Evolutionary conservation across 352 stramenopile genomes (phyloP).

Genomic region (Pythium dissotocum): DNA sequence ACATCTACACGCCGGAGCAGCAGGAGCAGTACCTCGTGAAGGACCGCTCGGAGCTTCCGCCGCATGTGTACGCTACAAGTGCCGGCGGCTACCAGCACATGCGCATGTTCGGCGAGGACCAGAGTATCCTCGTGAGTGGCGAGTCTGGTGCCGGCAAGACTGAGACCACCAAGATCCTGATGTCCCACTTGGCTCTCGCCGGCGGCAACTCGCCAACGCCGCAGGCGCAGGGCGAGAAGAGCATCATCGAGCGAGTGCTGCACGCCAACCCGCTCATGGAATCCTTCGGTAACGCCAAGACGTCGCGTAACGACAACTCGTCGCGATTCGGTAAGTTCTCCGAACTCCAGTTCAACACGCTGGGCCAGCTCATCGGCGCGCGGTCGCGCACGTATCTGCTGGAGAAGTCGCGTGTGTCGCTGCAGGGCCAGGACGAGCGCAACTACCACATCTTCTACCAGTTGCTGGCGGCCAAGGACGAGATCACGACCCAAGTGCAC

Average conservation of each 20-base stretch:
- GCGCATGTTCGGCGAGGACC: conserved; percentile 77
- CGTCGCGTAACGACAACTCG: conserved; percentile 95
- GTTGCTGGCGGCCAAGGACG: conserved; percentile 66
- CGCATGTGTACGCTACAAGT: conserved; percentile 84
- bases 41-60: conserved; percentile 67
- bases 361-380: conserved; percentile 80
- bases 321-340: conserved; percentile 96
- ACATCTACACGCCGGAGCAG: conserved; percentile 85
- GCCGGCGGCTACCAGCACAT: conserved; percentile 82
- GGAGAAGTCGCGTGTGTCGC: conserved; percentile 89
- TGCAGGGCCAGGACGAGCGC: conserved; percentile 91
- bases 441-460: conserved; percentile 99
- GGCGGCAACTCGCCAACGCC: conserved; percentile 32
- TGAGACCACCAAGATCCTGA: conserved; percentile 96
- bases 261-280: conserved; percentile 89
- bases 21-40: conserved; percentile 80
- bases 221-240: conserved; percentile 41
- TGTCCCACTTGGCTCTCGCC: conserved; percentile 90
- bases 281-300: conserved; percentile 97
- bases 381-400: conserved; percentile 84
- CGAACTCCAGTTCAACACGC: conserved; percentile 93
- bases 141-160: conserved; percentile 95
- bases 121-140: conserved; percentile 79
- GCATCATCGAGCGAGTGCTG: conserved; percentile 83
- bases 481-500: conserved; percentile 58